Conservation (phyloP, 805 yeast species). For the Helenozyma baotianmanensis region DNA sequence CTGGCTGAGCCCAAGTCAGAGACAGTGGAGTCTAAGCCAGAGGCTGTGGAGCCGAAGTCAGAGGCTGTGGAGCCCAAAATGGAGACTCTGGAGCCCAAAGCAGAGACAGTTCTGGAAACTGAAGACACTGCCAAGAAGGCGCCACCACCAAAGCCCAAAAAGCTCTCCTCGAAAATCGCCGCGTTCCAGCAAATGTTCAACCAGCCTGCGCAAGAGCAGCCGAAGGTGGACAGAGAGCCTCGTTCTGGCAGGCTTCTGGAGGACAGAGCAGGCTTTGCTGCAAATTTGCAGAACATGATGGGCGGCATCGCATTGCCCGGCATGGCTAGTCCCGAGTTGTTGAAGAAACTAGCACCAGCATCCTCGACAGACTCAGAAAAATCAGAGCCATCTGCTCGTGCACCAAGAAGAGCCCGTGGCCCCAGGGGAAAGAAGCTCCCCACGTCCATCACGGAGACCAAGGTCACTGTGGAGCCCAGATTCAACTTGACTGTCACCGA, state of each 20-base stretch:
- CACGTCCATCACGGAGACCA: conserved; percentile 42
- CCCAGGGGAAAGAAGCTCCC: conserved; percentile 75
- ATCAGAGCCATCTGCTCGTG: neutral
- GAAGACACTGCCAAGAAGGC: conserved; percentile 13
- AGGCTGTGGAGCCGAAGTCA: too few species aligned
- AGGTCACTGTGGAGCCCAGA: conserved; percentile 29
- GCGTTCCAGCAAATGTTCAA: conserved; percentile 76
- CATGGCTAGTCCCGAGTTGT: conserved; percentile 42
- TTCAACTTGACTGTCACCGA: conserved; percentile 29
- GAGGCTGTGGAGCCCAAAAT: too few species aligned
- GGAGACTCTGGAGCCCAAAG: too few species aligned
- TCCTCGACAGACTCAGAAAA: too few species aligned
- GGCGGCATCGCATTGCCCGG: conserved; percentile 52
- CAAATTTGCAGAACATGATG: conserved; percentile 57
- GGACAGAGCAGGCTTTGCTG: conserved; percentile 46
- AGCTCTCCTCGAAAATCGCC: conserved; percentile 73
- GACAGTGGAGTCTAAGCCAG: too few species aligned
- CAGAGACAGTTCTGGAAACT: neutral
- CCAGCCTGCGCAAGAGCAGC: conserved; percentile 11
- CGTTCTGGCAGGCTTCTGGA: conserved; percentile 29
- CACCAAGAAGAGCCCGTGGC: conserved; percentile 54
- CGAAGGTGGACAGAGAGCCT: conserved; percentile 5
- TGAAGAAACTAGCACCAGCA: conserved; percentile 6
- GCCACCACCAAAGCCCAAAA: conserved; percentile 71
- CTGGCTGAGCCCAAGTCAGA: neutral